Evolutionary conservation across 495 filamentous ascomycete species (phyloP), one percentile per base, ranked within the genome.

Genomic region (Penicillium atrosanguineum): DNA sequence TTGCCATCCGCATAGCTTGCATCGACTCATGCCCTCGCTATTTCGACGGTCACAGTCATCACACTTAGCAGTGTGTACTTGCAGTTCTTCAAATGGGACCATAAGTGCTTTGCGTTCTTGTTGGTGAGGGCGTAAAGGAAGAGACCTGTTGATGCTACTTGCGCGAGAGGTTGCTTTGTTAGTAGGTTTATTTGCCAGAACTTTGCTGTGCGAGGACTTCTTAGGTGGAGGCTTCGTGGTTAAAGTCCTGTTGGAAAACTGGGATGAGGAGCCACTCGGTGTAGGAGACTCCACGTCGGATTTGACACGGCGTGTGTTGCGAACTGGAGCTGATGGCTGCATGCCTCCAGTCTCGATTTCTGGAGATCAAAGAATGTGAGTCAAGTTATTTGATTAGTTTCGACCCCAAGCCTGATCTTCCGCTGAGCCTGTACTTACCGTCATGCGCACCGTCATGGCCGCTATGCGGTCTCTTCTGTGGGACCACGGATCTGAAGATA

Each of bases 21-120:
- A 73, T 25, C 69, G 67, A 45, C 61, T 59, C 46, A 73, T 64
- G 9, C 60, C 68, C 18, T 41, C 45, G 31, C 50, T 69, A 31
- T 73, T 73, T 26, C 70, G 61, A 20, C 54, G 52, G 26, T 65
- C 65, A 48, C 70, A 73, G 1, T 52, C 16, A 42, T 73, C 70
- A 50, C 70, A 73, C 48, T 73, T 73, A 8, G 70, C 70, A 11
- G 70, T 73, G 20, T 70, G 71, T 21, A 68, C 62, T 3, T 34
- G 50, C 34, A 73, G 60, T 44, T 63, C 26, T n/a, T 23, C 23
- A 29, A 47, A 47, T 36, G 9, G 25, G 3, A 47, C 45, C 14
- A 21, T 12, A 14, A 47, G 12, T 18, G 18, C 14, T 37, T 31
- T n/a, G 16, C 38, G 38, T 2, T 11, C 34, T 37, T 5, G 38